Percentiles rank a stretch among this genome's conserved stretches.
Evolutionary conservation across 2,329 filamentous ascomycete genomes (phyloP).

Genomic region (Penicillium sclerotigenum): DNA sequence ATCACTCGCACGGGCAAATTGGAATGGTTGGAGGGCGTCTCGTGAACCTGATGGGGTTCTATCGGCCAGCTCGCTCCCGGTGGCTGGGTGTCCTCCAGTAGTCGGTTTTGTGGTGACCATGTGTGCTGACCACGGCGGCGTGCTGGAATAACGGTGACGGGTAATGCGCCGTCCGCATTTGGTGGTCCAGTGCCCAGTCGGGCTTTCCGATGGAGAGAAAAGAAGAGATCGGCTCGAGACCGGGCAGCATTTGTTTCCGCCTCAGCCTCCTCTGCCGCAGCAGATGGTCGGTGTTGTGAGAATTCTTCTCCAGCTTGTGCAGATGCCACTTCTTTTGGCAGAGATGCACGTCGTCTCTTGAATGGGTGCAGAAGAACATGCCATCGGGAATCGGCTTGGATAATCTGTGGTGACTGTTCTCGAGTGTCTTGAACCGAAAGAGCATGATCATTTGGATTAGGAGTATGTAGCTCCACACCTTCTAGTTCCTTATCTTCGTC

Average conservation of each 20-base stretch:
- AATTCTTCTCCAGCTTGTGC: conserved; percentile 51
- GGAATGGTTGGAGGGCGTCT: conserved; percentile 5
- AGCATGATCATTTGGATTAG: conserved; percentile 13
- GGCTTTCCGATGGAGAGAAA: conserved; percentile 49
- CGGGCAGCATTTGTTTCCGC: conserved; percentile 40
- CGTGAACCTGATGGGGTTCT: background rate
- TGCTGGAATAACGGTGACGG: conserved; percentile 61
- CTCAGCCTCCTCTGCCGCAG: conserved; percentile 32
- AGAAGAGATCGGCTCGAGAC: conserved; percentile 45
- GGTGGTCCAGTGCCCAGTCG: conserved; percentile 38
- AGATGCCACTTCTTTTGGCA: conserved; percentile 58
- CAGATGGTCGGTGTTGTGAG: conserved; percentile 21
- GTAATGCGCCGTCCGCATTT: conserved; percentile 44
- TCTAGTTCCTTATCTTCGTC: conserved; percentile 29
- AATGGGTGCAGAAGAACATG: conserved; percentile 56
- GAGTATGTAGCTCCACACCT: conserved; percentile 11
- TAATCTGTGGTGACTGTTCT: conserved; percentile 34
- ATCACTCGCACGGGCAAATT: conserved; percentile 55
- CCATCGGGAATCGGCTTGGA: conserved; percentile 43
- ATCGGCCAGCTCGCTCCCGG: background rate
- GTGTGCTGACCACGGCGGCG: conserved; percentile 53
- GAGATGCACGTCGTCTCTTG: conserved; percentile 55
- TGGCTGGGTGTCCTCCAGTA: conserved; percentile 20
- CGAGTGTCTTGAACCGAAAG: conserved; percentile 21
- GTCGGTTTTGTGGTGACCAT: conserved; percentile 49